Conservation (phyloP, 306 rosid genomes). For the Ormosia semicastrata region DNA sequence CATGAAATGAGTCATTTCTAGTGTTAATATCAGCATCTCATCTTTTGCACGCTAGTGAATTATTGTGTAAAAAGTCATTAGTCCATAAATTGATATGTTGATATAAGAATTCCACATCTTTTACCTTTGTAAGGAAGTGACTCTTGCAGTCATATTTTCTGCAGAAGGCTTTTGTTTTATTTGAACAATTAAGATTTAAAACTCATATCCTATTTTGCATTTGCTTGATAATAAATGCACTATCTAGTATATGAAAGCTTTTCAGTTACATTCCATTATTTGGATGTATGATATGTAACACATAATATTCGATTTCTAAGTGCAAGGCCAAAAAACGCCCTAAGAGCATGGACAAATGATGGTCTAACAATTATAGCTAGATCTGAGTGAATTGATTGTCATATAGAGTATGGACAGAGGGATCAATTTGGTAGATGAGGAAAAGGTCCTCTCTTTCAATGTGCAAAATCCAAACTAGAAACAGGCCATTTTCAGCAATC, state of each 20-base stretch:
- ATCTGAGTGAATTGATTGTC: neutral
- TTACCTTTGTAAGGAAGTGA: neutral
- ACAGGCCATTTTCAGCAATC: slow-evolving; percentile 55
- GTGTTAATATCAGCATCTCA: neutral
- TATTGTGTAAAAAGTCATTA: neutral
- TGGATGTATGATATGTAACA: neutral
- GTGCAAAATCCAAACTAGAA: slow-evolving; percentile 40
- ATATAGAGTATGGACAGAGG: neutral
- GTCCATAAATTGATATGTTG: neutral
- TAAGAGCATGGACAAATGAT: neutral
- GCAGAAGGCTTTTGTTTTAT: neutral
- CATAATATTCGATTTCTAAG: neutral
- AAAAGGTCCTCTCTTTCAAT: slow-evolving; percentile 29
- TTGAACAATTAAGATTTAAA: neutral
- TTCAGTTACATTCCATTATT: neutral
- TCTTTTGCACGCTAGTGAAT: neutral
- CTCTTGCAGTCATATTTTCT: neutral
- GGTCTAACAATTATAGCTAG: neutral
- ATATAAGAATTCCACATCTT: neutral
- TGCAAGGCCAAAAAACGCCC: neutral
- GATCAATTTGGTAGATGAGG: neutral
- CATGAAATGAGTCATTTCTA: neutral
- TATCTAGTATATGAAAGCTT: neutral
- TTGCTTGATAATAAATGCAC: too few relatives aligned
- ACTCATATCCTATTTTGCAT: neutral